These are phyloP conservation scores for Dioscorea dumetorum DNA, from an alignment of 106 monocot species.

Conservation along the genomic window DNA sequence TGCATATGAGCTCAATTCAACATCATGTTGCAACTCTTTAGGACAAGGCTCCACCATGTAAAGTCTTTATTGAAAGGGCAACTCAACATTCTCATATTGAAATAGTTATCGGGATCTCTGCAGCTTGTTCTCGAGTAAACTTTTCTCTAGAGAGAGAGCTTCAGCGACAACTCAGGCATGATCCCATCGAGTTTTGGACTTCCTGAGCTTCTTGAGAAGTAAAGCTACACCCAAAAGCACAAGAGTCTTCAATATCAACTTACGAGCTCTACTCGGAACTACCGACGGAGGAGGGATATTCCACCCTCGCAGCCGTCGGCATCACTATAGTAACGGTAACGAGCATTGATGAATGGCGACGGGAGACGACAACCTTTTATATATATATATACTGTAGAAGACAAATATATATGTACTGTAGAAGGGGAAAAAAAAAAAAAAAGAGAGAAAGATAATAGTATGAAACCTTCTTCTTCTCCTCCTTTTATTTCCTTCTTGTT, in stretches of 20 bases:
- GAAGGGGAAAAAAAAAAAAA: no score
- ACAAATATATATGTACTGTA: no score
- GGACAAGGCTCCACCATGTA: conserved; percentile 97
- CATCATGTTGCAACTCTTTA: conserved; percentile 92
- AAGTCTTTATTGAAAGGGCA: conserved; percentile 69
- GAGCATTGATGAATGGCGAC: no score
- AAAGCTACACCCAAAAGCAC: conserved; percentile 70
- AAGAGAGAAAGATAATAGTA: no score
- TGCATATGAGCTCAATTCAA: conserved; percentile 93
- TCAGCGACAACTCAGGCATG: conserved; percentile 82
- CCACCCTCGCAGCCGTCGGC: no score
- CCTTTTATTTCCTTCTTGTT: no score
- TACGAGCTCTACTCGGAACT: conserved; percentile 35
- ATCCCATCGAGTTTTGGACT: conserved; percentile 85
- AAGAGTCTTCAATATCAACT: conserved; percentile 63
- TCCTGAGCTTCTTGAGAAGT: conserved; percentile 59
- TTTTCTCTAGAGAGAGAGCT: conserved; percentile 75
- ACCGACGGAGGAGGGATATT: no score
- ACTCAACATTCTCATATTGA: conserved; percentile 68
- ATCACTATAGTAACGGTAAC: no score
- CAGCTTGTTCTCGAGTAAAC: conserved; percentile 63
- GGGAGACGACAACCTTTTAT: no score
- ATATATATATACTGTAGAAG: no score
- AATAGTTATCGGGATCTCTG: conserved; percentile 60
- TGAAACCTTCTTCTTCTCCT: no score